Evolutionary conservation across 306 rosid species (phyloP).

Genomic region (Prunus armeniaca): DNA sequence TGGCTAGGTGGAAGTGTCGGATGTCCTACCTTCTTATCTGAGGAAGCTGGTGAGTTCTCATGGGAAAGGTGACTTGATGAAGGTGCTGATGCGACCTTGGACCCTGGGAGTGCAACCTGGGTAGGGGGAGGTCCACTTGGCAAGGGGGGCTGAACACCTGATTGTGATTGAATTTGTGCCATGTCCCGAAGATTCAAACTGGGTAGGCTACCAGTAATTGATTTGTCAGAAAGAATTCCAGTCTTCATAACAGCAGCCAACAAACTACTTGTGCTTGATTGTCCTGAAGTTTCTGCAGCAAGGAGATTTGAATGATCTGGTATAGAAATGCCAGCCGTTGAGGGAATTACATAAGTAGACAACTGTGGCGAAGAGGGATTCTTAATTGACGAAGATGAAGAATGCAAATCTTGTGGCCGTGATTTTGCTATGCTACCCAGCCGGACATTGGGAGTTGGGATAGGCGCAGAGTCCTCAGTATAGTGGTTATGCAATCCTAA

Average conservation of each 20-base stretch:
- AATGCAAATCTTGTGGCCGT: slow-evolving; percentile 44
- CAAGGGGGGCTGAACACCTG: slow-evolving; percentile 37
- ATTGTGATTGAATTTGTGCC: slow-evolving; percentile 41
- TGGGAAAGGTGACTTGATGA: slow-evolving; percentile 43
- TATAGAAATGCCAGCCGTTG: slow-evolving; percentile 24
- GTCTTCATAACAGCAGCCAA: slow-evolving; percentile 73
- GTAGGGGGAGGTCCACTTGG: slow-evolving; percentile 39
- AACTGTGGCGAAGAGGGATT: slow-evolving; percentile 30
- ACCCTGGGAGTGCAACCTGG: slow-evolving; percentile 34
- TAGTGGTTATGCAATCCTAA: slow-evolving; percentile 30
- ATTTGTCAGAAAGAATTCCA: slow-evolving; percentile 56
- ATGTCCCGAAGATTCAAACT: slow-evolving; percentile 32
- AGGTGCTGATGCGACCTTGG: slow-evolving; percentile 34
- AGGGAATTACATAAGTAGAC: slow-evolving; percentile 19
- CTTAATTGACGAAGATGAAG: slow-evolving; percentile 38
- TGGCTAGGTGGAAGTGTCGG: slow-evolving; percentile 33
- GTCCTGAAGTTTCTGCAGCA: slow-evolving; percentile 43
- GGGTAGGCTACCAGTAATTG: slow-evolving; percentile 40
- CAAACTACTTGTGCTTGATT: slow-evolving; percentile 58
- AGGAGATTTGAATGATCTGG: slow-evolving; percentile 27
- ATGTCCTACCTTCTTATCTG: slow-evolving; percentile 48
- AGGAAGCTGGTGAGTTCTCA: slow-evolving; percentile 38
- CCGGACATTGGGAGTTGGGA: slow-evolving; percentile 31
- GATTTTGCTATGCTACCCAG: slow-evolving; percentile 38
- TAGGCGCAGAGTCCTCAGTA: slow-evolving; percentile 39